phyloP scores from a whole-genome alignment of 345 rosid species.

The Syzygium oleosum region DNA sequence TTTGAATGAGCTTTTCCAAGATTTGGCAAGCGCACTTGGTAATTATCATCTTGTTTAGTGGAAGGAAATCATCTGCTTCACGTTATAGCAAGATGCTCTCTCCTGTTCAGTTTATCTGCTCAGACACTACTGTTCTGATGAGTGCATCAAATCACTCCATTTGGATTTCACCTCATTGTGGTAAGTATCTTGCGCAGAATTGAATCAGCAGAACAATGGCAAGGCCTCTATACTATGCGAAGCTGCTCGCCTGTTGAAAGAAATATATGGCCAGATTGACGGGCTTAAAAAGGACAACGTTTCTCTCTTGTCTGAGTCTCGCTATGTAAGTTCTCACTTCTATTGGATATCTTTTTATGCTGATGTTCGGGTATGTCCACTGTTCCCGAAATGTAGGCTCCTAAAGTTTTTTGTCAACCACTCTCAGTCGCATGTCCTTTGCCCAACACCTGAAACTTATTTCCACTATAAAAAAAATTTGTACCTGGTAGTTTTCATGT shows the following conservation, averaged over 20 bases:
- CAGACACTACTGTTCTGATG: neutral
- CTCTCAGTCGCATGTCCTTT: neutral
- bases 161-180: neutral
- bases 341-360: neutral
- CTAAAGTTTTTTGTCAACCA: neutral
- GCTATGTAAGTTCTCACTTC: slow-evolving; percentile 42
- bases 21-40: slow-evolving; percentile 75
- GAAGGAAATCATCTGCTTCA: neutral
- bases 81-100: neutral
- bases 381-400: neutral
- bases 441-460: neutral
- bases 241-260: slow-evolving; percentile 71
- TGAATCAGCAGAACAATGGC: slow-evolving; percentile 61
- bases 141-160: neutral
- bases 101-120: neutral
- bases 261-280: slow-evolving; percentile 59
- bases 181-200: slow-evolving; percentile 26
- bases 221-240: slow-evolving; percentile 70
- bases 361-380: neutral
- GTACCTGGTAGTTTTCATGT: neutral
- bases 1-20: slow-evolving; percentile 79
- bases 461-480: neutral
- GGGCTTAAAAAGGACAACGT: slow-evolving; percentile 61
- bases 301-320: slow-evolving; percentile 66
- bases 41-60: slow-evolving; percentile 1